Evolutionary conservation across 176 grass and related monocot species (phyloP), one percentile per base, ranked within the genome.

Genomic region (Echinochloa phyllopogon): DNA sequence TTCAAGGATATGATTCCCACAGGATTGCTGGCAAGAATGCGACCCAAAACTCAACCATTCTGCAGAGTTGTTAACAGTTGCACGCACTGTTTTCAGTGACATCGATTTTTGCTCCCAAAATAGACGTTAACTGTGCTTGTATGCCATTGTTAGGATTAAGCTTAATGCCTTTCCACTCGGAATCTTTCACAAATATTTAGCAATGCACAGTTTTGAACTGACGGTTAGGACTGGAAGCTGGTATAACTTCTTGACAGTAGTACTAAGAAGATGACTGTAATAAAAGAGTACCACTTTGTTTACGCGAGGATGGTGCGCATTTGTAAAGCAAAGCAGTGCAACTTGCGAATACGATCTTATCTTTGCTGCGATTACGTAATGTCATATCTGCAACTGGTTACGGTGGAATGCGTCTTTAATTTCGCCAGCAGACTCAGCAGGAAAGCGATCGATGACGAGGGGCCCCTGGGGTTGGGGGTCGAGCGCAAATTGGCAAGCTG

Each of bases 401-500:
- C 47, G 47, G 12, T 25, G 44, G 63, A 56, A 42, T 23, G 36
- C 29, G 27, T 37, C 77, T 66, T 65, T 16, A 49, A 52, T 80
- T 49, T 67, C 20, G 62, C 48, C 47, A 69, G 64, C 48, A 3
- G 29, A 52, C 48, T 56, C 23, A 10, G 64, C 78, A 41, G 10
- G 79, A 81, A 81, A 56, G 79, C 14, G 49, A 69, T 53, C 64
- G 33, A 81, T 20, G 51, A 42, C 5, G 56, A 58, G 21, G 64
- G 64, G 27, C 14, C 47, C 29, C 44, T 49, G 23, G 24, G 25
- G 60, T 55, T 81, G 65, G 49, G 21, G 4, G 37, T 81, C 6
- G 64, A 69, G 65, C 17, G 79, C 79, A 81, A 69, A 25, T 81
- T 81, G 79, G 36, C 65, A 81, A 81, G 78, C 63, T 42, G 78